Evolutionary conservation across 768 basidiomycete species (phyloP).

Genomic region (Chalciporus pseudorubinellus): DNA sequence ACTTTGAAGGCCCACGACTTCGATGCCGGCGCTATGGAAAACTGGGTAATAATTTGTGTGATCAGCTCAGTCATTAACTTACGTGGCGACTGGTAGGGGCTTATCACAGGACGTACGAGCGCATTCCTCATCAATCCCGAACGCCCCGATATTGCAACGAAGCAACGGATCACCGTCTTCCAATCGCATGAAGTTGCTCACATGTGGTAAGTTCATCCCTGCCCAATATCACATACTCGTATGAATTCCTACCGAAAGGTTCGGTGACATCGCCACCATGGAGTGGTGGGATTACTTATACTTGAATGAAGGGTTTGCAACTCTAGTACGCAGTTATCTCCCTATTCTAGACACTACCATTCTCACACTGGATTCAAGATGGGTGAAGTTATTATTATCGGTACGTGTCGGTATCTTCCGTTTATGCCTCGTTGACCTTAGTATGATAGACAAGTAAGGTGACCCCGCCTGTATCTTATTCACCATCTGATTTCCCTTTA

Average conservation of each 20-base stretch:
- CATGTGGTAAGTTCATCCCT: constrained; percentile 56
- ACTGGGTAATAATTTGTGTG: constrained; percentile 51
- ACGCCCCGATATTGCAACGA: constrained; percentile 65
- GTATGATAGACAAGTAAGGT: constrained; percentile 50
- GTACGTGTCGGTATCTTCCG: constrained; percentile 37
- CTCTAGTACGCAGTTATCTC: constrained; percentile 50
- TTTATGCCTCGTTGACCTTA: constrained; percentile 9
- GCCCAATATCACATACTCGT: neutral
- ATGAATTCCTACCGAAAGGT: constrained; percentile 43
- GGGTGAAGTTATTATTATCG: constrained; percentile 84
- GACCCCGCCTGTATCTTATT: neutral
- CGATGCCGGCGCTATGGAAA: constrained; percentile 92
- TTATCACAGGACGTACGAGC: constrained; percentile 86
- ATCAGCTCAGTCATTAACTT: neutral
- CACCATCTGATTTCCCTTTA: constrained; percentile 24
- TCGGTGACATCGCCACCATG: constrained; percentile 93
- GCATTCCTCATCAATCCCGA: constrained; percentile 80
- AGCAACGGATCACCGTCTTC: constrained; percentile 72
- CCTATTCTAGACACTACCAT: neutral
- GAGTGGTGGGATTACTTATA: constrained; percentile 89
- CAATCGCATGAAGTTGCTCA: constrained; percentile 89
- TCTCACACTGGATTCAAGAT: constrained; percentile 42
- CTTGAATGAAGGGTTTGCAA: constrained; percentile 87
- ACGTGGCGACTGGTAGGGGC: constrained; percentile 44
- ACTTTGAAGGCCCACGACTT: constrained; percentile 70